phyloP scores from a whole-genome alignment of 78 protist species.

The Corallochytrium limacisporum region DNA sequence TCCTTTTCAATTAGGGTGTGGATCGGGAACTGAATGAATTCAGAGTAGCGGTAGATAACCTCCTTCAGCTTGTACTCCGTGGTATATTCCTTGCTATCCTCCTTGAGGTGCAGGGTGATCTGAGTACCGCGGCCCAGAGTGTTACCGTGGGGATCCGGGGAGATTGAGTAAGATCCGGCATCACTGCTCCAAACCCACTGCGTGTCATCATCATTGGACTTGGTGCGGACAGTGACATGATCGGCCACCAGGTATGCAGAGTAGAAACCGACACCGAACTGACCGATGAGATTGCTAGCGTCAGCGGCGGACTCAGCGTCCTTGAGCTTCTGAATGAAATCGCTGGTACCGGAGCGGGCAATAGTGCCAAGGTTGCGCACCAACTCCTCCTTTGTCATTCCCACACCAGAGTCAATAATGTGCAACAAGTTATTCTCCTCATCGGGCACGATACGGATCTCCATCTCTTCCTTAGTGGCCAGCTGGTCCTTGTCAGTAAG shows the following conservation, averaged over 20 bases:
- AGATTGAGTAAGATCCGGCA: constrained; percentile 67
- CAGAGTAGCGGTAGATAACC: constrained; percentile 72
- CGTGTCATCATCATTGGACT: constrained; percentile 71
- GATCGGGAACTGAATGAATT: constrained; percentile 92
- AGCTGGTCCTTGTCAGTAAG: constrained; percentile 60
- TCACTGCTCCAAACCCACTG: constrained; percentile 88
- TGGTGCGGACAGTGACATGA: constrained; percentile 73
- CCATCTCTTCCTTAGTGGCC: constrained; percentile 67
- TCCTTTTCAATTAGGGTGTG: constrained; percentile 47
- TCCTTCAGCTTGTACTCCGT: constrained; percentile 46
- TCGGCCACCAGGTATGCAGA: constrained; percentile 97
- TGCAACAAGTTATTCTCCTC: constrained; percentile 56
- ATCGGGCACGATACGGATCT: constrained; percentile 78
- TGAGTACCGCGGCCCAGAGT: constrained; percentile 87
- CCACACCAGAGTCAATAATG: constrained; percentile 94
- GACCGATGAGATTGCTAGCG: constrained; percentile 83
- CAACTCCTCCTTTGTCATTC: constrained; percentile 94
- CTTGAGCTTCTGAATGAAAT: constrained; percentile 53
- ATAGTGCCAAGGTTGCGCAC: constrained; percentile 77
- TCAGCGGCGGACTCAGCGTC: constrained; percentile 2
- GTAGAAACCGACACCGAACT: constrained; percentile 99
- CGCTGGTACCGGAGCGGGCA: constrained; percentile 19
- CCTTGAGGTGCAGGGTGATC: constrained; percentile 72
- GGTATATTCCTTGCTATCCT: constrained; percentile 68
- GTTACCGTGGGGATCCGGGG: constrained; percentile 47